Evolutionary conservation across 176 grass and related monocot genomes (phyloP).

Genomic region (Typha latifolia): DNA sequence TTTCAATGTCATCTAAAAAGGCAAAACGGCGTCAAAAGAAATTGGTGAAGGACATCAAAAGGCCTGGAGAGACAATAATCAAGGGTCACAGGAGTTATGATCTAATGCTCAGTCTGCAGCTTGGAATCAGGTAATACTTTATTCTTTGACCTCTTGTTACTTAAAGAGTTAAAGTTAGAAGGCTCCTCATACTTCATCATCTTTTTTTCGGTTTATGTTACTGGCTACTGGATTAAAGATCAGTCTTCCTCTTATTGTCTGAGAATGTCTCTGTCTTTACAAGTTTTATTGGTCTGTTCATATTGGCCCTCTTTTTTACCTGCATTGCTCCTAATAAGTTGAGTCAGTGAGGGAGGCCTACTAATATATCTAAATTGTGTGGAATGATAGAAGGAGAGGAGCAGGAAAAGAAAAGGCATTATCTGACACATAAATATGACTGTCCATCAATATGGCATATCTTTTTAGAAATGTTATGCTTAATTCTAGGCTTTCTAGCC

Average conservation of each 20-base stretch:
- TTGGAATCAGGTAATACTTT: slow-evolving; percentile 78
- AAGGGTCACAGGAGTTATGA: slow-evolving; percentile 98
- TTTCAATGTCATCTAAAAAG: slow-evolving; percentile 66
- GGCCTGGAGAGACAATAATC: slow-evolving; percentile 79
- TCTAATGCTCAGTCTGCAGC: slow-evolving; percentile 93
- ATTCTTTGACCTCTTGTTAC: not conserved
- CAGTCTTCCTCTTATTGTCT: not conserved
- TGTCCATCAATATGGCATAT: too few species aligned
- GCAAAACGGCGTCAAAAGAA: slow-evolving; percentile 66
- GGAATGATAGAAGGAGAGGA: too few species aligned
- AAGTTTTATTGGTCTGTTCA: not conserved
- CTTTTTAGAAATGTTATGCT: too few species aligned
- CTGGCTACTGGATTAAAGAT: not conserved
- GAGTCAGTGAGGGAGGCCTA: not conserved
- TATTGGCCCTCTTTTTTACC: not conserved
- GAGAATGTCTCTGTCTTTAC: not conserved
- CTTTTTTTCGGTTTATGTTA: slow-evolving; percentile 3
- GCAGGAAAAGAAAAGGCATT: too few species aligned
- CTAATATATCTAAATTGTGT: too few species aligned
- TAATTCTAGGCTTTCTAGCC: too few species aligned
- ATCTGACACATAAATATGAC: too few species aligned
- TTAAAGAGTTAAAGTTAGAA: not conserved
- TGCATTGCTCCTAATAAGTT: not conserved
- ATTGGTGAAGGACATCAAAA: slow-evolving; percentile 69
- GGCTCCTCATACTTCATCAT: not conserved